Evolutionary conservation across 129 eudicot species (phyloP).

Genomic region (Artemisia annua): DNA sequence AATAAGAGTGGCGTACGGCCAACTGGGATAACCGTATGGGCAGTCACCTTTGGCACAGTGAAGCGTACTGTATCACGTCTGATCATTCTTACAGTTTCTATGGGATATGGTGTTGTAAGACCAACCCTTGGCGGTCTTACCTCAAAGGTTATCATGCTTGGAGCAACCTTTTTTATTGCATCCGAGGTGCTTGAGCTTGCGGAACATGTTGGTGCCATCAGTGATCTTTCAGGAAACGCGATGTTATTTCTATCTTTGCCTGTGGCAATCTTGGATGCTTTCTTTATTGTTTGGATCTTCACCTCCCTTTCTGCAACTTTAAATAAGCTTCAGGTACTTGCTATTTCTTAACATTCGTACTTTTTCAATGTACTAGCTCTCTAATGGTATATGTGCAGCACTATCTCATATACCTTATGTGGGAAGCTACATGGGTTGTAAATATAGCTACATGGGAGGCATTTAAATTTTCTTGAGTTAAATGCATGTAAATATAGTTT

Average conservation of each 20-base stretch:
- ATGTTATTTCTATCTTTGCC: slow-evolving; percentile 82
- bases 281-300: slow-evolving; percentile 85
- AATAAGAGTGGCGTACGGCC: slow-evolving; percentile 78
- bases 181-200: slow-evolving; percentile 85
- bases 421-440: no score
- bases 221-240: slow-evolving; percentile 91
- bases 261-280: slow-evolving; percentile 93
- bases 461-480: no score
- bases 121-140: slow-evolving; percentile 94
- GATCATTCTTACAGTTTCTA: slow-evolving; percentile 72
- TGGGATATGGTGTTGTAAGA: slow-evolving; percentile 98
- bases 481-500: no score
- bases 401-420: neutral
- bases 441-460: no score
- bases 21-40: slow-evolving; percentile 79
- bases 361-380: neutral
- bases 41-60: slow-evolving; percentile 78
- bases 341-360: neutral
- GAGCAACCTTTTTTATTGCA: slow-evolving; percentile 84
- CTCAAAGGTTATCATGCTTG: slow-evolving; percentile 69
- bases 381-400: neutral
- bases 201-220: slow-evolving; percentile 83
- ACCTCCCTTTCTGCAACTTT: slow-evolving; percentile 83
- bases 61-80: slow-evolving; percentile 74
- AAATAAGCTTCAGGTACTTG: slow-evolving; percentile 80